These are phyloP conservation scores for Citrus unshiu DNA, from an alignment of 345 rosid species.

Conservation along the genomic window DNA sequence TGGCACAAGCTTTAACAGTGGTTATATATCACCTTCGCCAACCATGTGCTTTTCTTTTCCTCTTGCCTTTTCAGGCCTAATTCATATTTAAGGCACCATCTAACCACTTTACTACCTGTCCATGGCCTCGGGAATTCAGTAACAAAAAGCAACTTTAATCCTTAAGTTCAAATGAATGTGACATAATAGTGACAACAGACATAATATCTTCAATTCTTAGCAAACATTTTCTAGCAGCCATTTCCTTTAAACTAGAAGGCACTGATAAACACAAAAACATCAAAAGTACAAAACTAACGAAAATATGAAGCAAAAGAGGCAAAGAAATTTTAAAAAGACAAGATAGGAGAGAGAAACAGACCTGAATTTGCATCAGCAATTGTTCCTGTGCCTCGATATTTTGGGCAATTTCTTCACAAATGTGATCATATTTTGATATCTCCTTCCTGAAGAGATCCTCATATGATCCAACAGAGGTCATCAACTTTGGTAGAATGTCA, in stretches of 20 bases:
- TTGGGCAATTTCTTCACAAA: slow-evolving; percentile 80
- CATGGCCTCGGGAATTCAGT: background rate
- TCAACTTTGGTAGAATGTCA: slow-evolving; percentile 94
- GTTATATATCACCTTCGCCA: background rate
- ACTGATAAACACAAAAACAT: background rate
- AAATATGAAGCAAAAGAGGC: background rate
- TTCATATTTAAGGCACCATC: background rate
- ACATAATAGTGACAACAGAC: background rate
- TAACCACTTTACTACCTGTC: slow-evolving; percentile 3
- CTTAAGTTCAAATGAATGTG: background rate
- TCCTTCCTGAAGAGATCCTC: slow-evolving; percentile 98
- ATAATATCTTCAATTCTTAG: background rate
- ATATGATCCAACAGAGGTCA: slow-evolving; percentile 81
- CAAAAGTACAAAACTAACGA: background rate
- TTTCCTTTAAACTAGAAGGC: background rate
- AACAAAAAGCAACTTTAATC: background rate
- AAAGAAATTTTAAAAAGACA: background rate
- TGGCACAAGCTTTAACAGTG: background rate
- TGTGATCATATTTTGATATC: slow-evolving; percentile 77
- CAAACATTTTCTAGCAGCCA: background rate
- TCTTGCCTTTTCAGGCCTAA: background rate
- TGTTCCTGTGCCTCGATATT: slow-evolving; percentile 95
- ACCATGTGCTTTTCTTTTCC: background rate
- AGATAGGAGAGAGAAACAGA: slow-evolving; percentile 17
- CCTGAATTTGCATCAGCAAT: slow-evolving; percentile 88